Conservation (phyloP, 2,329 filamentous ascomycete species). For the Beauveria medogensis region DNA sequence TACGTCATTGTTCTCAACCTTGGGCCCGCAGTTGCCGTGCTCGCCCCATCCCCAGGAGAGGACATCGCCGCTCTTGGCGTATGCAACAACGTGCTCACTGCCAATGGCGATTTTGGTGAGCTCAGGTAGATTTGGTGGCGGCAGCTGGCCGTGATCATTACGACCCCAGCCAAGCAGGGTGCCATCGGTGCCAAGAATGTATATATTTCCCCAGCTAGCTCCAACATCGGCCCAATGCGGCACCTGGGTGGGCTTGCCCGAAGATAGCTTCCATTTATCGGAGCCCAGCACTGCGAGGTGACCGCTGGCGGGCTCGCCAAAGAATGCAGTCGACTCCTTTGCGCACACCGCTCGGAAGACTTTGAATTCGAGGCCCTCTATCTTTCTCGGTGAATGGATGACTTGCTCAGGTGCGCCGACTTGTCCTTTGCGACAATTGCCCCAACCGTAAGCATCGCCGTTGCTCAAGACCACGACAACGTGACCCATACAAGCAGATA, state of each 20-base stretch:
- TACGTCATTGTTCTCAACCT: conserved; percentile 56
- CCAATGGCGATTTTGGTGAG: conserved; percentile 65
- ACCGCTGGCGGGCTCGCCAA: conserved; percentile 47
- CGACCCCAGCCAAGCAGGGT: conserved; percentile 68
- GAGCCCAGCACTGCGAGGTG: conserved; percentile 61
- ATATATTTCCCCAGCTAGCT: conserved; percentile 78
- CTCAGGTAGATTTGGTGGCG: conserved; percentile 51
- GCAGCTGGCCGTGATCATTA: conserved; percentile 75
- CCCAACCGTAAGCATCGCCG: conserved; percentile 82
- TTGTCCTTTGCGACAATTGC: conserved; percentile 78
- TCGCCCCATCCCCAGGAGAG: conserved; percentile 95
- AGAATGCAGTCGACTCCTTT: conserved; percentile 74
- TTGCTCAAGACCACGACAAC: conserved; percentile 63
- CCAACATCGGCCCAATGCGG: conserved; percentile 58
- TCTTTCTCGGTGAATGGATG: conserved; percentile 51
- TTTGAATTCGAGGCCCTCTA: conserved; percentile 52
- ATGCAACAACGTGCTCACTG: conserved; percentile 79
- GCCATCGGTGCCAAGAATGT: conserved; percentile 56
- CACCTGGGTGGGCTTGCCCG: conserved; percentile 44
- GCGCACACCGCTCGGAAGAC: conserved; percentile 66
- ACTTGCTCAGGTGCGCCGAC: conserved; percentile 52
- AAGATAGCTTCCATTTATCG: conserved; percentile 63
- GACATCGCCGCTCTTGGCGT: conserved; percentile 57
- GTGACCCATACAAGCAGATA: conserved; percentile 73
- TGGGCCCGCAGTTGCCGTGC: conserved; percentile 87